Percentiles rank a stretch among this genome's conserved stretches.
These are phyloP conservation scores for Coleophoma cylindrospora DNA, from an alignment of 2,329 filamentous ascomycete genomes.

Conservation along the genomic window DNA sequence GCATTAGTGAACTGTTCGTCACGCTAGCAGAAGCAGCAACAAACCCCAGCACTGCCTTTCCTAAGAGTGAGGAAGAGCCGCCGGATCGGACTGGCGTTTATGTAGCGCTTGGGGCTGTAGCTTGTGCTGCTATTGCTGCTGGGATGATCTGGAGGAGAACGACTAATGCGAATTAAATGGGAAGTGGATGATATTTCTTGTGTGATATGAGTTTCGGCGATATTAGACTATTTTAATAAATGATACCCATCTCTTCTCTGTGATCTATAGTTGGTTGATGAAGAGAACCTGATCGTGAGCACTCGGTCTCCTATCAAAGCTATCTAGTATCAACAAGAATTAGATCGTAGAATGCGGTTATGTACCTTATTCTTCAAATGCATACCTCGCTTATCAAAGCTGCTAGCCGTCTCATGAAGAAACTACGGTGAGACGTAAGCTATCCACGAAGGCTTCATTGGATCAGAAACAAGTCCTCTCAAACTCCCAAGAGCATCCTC, in stretches of 20 bases:
- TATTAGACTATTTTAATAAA: conserved; percentile 12
- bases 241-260: conserved; percentile 22
- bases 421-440: too few species aligned
- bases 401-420: too few species aligned
- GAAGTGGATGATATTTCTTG: conserved; percentile 1
- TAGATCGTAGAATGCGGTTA: too few species aligned
- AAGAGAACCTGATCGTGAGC: too few species aligned
- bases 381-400: too few species aligned
- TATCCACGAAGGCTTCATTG: too few species aligned
- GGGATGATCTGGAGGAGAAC: conserved; percentile 56
- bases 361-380: too few species aligned
- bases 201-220: not conserved
- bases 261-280: too few species aligned
- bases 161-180: conserved; percentile 20
- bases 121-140: conserved; percentile 57
- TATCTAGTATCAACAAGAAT: too few species aligned
- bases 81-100: conserved; percentile 82
- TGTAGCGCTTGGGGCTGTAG: conserved; percentile 72
- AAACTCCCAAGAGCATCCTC: too few species aligned
- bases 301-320: too few species aligned
- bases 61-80: conserved; percentile 81
- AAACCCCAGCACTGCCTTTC: conserved; percentile 82
- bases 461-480: too few species aligned
- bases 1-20: conserved; percentile 91
- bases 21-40: conserved; percentile 87